Evolutionary conservation across 2,329 filamentous ascomycete species (phyloP), one percentile per base, ranked within the genome.

Genomic region (Cladorrhinum sp.): DNA sequence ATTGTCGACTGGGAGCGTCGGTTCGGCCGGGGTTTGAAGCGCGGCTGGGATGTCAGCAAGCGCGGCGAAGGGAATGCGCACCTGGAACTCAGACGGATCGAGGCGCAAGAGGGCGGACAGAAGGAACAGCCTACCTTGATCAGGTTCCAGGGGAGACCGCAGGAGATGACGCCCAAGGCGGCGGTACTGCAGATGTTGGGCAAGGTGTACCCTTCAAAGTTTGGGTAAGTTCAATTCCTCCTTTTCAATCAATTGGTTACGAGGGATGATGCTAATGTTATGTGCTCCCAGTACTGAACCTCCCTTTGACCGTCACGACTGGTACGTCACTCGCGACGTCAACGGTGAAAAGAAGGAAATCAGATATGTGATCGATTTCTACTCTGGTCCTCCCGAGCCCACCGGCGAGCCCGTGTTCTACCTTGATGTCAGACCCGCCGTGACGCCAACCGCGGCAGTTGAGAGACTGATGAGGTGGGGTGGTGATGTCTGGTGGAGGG

Each of bases 351-450:
- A 79, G 69, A 89, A 88, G 72, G 88, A 97, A 78, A 81, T 97
- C 50, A 86, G 95, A 69, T 99, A 99, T 74, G 86, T 99, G 59
- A 99, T 99, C 73, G 95, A 99, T 75, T 98, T 96, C 76, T 98
- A 98, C 75, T 88, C 89, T 32, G 93, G 87, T 5, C 87, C 88
- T 23, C 88, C 90, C 1, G 92, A 96, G 70, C 85, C 88, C 2
- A 90, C 85, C 0, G 95, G 93, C 29, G 92, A 97, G 72, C 93
- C 95, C 2, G 92, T 98, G 6, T 99, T 99, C 78, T 97, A 88
- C 74, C 85, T 99, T 58, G 95, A 99, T 72, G 95, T 99, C 20
- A 84, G 95, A 64, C 95, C 95, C 1, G 95, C 95, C 2, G 77
- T 96, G 48, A 91, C 91, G 0, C 92, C 92, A 2, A 88, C 85